phyloP scores from a whole-genome alignment of 257 asterid genomes.

The Datura wrightii region DNA sequence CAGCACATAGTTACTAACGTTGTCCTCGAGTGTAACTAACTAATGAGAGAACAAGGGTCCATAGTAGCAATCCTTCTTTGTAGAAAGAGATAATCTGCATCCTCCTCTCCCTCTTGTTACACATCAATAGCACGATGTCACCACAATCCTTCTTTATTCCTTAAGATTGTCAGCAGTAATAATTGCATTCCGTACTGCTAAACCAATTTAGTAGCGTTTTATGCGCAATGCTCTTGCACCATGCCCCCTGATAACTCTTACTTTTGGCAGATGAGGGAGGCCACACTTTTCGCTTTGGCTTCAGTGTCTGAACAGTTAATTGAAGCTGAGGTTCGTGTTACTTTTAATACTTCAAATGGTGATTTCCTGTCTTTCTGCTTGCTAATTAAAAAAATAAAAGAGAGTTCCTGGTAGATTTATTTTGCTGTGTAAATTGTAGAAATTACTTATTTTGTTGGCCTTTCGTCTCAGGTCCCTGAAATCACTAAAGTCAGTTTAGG shows the following conservation, averaged over 20 bases:
- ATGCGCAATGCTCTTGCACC: neutral
- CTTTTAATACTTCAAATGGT: neutral
- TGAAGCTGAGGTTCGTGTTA: constrained; percentile 71
- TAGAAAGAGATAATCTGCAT: neutral
- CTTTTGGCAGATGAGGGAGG: constrained; percentile 83
- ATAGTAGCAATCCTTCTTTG: neutral
- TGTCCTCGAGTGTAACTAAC: neutral
- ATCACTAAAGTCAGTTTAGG: constrained; percentile 48
- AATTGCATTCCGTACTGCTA: neutral
- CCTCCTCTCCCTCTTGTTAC: neutral
- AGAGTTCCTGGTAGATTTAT: constrained; percentile 4
- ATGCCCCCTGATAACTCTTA: constrained; percentile 25
- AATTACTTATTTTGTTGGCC: constrained; percentile 30
- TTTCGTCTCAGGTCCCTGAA: constrained; percentile 63
- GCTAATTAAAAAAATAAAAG: neutral
- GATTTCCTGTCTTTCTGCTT: constrained; percentile 21
- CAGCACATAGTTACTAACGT: neutral
- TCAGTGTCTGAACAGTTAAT: constrained; percentile 85
- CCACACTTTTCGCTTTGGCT: constrained; percentile 85
- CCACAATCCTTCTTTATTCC: neutral
- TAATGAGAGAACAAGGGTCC: neutral
- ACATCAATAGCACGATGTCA: neutral
- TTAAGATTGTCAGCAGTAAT: neutral
- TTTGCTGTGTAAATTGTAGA: constrained; percentile 15
- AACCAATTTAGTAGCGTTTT: constrained; percentile 3